Evolutionary conservation across 129 eudicot genomes (phyloP).

Genomic region (Flaveria linearis): DNA sequence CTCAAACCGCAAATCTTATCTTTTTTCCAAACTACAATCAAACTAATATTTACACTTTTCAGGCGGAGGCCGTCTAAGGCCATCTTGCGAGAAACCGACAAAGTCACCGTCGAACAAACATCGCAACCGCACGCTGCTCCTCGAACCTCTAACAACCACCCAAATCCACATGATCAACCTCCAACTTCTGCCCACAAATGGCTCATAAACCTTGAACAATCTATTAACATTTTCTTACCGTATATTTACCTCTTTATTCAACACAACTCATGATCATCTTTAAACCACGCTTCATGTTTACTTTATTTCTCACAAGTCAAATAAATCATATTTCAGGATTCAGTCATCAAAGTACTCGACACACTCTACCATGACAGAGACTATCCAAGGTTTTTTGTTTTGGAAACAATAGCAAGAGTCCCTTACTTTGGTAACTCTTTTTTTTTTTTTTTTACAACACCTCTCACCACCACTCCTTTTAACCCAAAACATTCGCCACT

Average conservation of each 20-base stretch:
- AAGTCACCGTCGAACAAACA: constrained; percentile 24
- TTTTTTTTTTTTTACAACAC: neutral
- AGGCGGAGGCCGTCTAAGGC: constrained; percentile 50
- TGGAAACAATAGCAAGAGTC: constrained; percentile 97
- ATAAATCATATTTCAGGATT: constrained; percentile 53
- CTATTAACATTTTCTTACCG: constrained; percentile 80
- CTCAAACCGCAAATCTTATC: too few species aligned
- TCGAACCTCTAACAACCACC: too few species aligned
- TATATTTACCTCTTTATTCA: neutral
- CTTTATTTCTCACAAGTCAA: neutral
- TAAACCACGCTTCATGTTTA: neutral
- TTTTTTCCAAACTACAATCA: too few species aligned
- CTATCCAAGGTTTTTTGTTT: constrained; percentile 88
- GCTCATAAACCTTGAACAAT: constrained; percentile 76
- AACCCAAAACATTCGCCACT: neutral
- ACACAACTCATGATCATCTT: too few species aligned
- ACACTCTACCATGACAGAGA: constrained; percentile 80
- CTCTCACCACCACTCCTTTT: neutral
- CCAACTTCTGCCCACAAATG: constrained; percentile 53
- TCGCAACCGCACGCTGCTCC: too few species aligned
- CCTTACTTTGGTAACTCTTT: constrained; percentile 85
- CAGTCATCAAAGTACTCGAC: constrained; percentile 93
- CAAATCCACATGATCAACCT: constrained; percentile 22
- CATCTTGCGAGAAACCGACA: constrained; percentile 55
- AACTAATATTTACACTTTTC: constrained; percentile 2